Percentiles rank a stretch among this genome's conserved stretches.
These are phyloP conservation scores for Sporothrix brasiliensis DNA, from an alignment of 2,329 filamentous ascomycete genomes.

Conservation along the genomic window DNA sequence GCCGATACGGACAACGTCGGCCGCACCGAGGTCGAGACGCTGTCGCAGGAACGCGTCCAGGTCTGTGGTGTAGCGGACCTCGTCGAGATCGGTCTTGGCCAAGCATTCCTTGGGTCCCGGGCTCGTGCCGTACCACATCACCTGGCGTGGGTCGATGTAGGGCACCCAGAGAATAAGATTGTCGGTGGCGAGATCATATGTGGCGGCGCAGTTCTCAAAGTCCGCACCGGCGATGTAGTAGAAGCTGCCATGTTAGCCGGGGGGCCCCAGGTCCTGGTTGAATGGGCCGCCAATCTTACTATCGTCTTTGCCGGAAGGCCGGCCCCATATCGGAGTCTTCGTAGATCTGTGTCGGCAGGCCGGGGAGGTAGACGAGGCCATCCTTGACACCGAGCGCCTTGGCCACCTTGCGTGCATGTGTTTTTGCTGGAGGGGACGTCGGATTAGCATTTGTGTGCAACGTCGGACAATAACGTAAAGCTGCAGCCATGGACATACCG, in stretches of 20 bases:
- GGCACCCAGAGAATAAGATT: slow-evolving; percentile 73
- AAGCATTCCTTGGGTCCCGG: slow-evolving; percentile 65
- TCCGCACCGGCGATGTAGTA: slow-evolving; percentile 61
- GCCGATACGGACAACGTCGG: slow-evolving; percentile 16
- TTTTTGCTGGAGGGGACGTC: slow-evolving; percentile 50
- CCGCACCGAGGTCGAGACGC: slow-evolving; percentile 44
- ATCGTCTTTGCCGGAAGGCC: slow-evolving; percentile 60
- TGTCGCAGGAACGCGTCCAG: slow-evolving; percentile 55
- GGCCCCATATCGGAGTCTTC: slow-evolving; percentile 63
- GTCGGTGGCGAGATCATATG: slow-evolving; percentile 62
- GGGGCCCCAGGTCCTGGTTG: not conserved
- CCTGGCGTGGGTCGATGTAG: slow-evolving; percentile 62
- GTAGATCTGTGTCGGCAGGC: slow-evolving; percentile 54
- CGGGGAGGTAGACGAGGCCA: slow-evolving; percentile 61
- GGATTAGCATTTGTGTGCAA: not conserved
- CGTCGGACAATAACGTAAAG: too few species aligned
- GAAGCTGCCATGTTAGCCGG: slow-evolving; percentile 49
- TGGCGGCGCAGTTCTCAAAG: slow-evolving; percentile 58
- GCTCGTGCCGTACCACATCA: slow-evolving; percentile 66
- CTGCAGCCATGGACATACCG: slow-evolving; percentile 38
- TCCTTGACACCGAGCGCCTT: slow-evolving; percentile 52
- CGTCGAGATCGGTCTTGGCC: slow-evolving; percentile 68
- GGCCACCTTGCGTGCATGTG: slow-evolving; percentile 60
- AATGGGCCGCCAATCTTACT: slow-evolving; percentile 48
- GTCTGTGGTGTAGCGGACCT: slow-evolving; percentile 61